Conservation (phyloP, 2,329 filamentous ascomycete genomes). For the Monilinia vaccinii-corymbosi region DNA sequence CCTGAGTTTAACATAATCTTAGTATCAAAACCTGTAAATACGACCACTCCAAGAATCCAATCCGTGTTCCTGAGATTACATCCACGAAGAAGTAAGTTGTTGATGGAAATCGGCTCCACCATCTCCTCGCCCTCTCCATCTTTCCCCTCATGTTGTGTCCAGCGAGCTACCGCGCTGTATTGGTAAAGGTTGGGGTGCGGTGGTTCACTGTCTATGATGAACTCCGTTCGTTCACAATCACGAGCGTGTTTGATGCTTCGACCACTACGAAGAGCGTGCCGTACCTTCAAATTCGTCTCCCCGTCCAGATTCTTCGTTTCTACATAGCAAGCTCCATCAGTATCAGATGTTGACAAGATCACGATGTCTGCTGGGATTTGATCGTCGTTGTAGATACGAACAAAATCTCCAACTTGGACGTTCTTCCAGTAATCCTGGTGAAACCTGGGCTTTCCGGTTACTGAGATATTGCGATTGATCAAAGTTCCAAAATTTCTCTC, state of each 20-base stretch:
- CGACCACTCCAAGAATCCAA: conserved; percentile 85
- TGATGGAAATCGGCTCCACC: conserved; percentile 88
- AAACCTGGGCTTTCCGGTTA: conserved; percentile 68
- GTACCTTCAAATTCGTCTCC: conserved; percentile 94
- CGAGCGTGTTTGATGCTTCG: conserved; percentile 76
- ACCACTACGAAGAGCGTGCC: conserved; percentile 80
- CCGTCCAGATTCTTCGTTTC: conserved; percentile 98
- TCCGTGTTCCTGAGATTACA: conserved; percentile 93
- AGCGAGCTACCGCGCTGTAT: conserved; percentile 83
- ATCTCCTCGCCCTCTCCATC: conserved; percentile 61
- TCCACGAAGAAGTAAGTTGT: conserved; percentile 88
- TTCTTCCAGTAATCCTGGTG: conserved; percentile 94
- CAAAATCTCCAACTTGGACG: conserved; percentile 88
- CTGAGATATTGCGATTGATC: conserved; percentile 60
- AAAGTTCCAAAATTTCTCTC: conserved; percentile 54
- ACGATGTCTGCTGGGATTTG: conserved; percentile 91
- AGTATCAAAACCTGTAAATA: conserved; percentile 92
- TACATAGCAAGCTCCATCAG: conserved; percentile 90
- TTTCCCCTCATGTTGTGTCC: conserved; percentile 64
- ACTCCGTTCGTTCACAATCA: conserved; percentile 85
- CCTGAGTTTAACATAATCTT: conserved; percentile 99
- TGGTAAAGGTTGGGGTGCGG: conserved; percentile 93
- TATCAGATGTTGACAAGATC: conserved; percentile 84
- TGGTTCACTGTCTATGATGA: conserved; percentile 79
- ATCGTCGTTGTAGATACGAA: conserved; percentile 93